A percentile compares a stretch with the other conserved stretches of the same genome.
Conservation (phyloP, 306 rosid genomes). For the Malus orientalis region DNA sequence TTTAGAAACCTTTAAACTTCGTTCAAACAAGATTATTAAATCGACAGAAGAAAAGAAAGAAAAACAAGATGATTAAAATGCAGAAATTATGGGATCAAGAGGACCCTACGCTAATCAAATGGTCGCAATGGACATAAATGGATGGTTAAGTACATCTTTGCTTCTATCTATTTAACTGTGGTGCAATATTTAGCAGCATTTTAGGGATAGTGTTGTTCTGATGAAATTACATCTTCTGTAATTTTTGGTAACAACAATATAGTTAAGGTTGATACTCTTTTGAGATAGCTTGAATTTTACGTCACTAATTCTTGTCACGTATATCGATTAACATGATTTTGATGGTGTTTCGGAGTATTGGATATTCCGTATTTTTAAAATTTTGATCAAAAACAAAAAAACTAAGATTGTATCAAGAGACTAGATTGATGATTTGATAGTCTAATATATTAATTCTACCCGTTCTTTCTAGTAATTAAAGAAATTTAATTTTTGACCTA, state of each 20-base stretch:
- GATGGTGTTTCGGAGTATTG: no score
- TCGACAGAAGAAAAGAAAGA: no score
- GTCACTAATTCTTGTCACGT: not conserved
- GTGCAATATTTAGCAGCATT: not conserved
- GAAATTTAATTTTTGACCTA: no score
- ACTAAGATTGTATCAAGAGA: no score
- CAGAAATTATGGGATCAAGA: conserved; percentile 23
- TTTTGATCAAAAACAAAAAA: no score
- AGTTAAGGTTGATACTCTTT: not conserved
- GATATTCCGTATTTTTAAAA: no score
- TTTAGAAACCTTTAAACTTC: no score
- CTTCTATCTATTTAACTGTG: not conserved
- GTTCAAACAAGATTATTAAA: no score
- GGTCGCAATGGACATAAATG: conserved; percentile 3
- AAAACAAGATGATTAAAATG: conserved; percentile 6
- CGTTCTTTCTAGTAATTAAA: no score
- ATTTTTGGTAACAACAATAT: not conserved
- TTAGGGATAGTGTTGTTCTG: not conserved
- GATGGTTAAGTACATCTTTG: not conserved
- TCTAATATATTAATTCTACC: no score
- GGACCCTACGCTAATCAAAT: conserved; percentile 9
- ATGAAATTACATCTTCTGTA: not conserved
- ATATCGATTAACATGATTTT: not conserved
- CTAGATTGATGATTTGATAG: no score
- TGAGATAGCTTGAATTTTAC: not conserved